These are phyloP conservation scores for Deinandra increscens DNA, from an alignment of 129 eudicot species.

Conservation along the genomic window DNA sequence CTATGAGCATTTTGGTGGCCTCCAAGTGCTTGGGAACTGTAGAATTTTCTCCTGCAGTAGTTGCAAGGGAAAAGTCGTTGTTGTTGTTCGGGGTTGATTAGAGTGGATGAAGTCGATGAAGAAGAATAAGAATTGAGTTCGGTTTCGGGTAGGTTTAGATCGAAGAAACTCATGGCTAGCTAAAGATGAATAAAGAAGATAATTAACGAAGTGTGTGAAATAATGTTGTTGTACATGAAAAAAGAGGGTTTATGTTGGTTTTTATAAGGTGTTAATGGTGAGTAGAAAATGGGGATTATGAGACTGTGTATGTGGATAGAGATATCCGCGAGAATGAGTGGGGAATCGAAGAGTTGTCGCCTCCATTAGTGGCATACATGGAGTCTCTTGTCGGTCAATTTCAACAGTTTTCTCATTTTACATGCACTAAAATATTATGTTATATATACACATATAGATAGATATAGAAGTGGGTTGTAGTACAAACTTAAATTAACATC, in stretches of 20 bases:
- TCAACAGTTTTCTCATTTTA: constrained; percentile 13
- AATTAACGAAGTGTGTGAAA: not conserved
- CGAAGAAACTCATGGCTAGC: constrained; percentile 54
- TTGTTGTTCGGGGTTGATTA: constrained; percentile 25
- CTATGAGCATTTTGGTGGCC: constrained; percentile 97
- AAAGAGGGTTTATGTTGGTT: constrained; percentile 25
- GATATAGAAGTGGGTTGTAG: too few species aligned
- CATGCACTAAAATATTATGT: constrained; percentile 3
- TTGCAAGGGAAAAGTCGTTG: constrained; percentile 68
- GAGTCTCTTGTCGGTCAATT: constrained; percentile 59
- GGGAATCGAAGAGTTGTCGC: constrained; percentile 67
- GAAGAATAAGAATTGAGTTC: constrained; percentile 48
- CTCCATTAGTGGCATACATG: constrained; percentile 50
- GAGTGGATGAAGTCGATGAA: constrained; percentile 42
- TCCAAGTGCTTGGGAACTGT: constrained; percentile 85
- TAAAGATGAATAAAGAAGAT: not conserved
- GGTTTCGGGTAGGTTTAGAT: constrained; percentile 41
- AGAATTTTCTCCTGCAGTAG: constrained; percentile 71
- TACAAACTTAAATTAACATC: too few species aligned
- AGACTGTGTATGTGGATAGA: constrained; percentile 29
- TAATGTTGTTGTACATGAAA: constrained; percentile 21
- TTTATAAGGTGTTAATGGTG: constrained; percentile 35
- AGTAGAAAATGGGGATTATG: constrained; percentile 14
- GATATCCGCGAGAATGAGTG: constrained; percentile 34
- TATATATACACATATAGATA: too few species aligned